Evolutionary conservation across 495 filamentous ascomycete genomes (phyloP), one percentile per base, ranked within the genome.

Genomic region (Aspergillus bertholletiae): DNA sequence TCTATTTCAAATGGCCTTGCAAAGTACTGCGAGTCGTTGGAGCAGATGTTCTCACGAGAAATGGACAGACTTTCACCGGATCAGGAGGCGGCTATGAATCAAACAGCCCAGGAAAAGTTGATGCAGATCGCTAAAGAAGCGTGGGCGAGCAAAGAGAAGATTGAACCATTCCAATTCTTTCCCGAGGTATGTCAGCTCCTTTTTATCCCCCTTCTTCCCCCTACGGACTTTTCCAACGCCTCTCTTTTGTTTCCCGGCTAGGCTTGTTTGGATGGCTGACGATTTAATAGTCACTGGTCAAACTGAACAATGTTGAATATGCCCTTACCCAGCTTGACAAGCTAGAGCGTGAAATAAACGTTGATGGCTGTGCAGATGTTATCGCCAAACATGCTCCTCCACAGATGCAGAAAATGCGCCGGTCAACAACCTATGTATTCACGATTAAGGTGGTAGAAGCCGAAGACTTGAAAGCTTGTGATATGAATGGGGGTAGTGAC

Each of bases 361-460:
- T 96, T n/a, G 95, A 99, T 66, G 88, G 80, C 37, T 96, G 90
- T 64, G 91, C 92, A 5, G 90, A 90, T 45, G 81, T 94, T 7
- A 84, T 97, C 46, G 80, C 82, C 26, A 81, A 78, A 57, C 74
- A 86, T 57, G 75, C 81, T 21, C 84, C 85, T 24, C 81, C 85
- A 0, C 68, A 79, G 54, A 64, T 76, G 11, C 74, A 74, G 50
- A 82, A 78, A 55, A 68, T 81, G 24, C 83, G 84, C 62, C 84
- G 80, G 59, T 74, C 77, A 5, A 86, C 83, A 26, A 94, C 92
- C 53, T 97, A 96, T 64, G 90, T 97, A 46, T 99, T 99, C 69
- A 97, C 95, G 1, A 92, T 97, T 71, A 99, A 99, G 75, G 90
- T 99, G 46, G 91, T 99, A 26, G 95, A 99, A 63, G 95, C 88